phyloP scores from a whole-genome alignment of 2,329 filamentous ascomycete genomes.

The Alternaria alternata region DNA sequence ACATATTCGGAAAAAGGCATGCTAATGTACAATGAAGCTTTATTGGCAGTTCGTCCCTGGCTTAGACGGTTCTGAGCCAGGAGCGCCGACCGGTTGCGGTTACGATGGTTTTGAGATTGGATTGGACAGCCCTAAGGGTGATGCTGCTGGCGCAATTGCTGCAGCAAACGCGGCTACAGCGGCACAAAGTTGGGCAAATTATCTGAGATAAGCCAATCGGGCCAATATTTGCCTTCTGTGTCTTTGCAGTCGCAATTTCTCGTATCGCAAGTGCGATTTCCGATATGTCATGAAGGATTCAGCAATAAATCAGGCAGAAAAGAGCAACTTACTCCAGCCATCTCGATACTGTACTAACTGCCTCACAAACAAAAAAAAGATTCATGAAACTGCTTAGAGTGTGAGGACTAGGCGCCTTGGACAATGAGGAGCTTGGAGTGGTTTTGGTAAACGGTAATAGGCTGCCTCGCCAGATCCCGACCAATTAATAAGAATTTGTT shows the following conservation, averaged over 20 bases:
- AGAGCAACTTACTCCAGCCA: background rate
- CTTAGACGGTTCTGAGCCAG: background rate
- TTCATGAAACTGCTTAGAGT: background rate
- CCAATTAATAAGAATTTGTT: background rate
- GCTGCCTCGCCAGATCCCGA: background rate
- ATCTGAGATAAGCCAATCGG: background rate
- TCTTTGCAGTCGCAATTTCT: background rate
- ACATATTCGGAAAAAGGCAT: too few relatives aligned
- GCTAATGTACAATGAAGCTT: background rate
- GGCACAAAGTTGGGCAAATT: conserved; percentile 5
- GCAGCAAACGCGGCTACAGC: conserved; percentile 1
- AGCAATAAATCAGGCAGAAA: background rate
- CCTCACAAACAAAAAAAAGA: background rate
- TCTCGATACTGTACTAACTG: background rate
- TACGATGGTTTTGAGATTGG: conserved; percentile 7
- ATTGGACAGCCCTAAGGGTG: conserved; percentile 1
- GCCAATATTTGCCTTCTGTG: background rate
- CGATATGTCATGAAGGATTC: background rate
- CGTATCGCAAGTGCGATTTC: background rate
- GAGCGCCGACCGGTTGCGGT: background rate
- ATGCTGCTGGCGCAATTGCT: conserved; percentile 3
- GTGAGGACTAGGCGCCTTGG: too few relatives aligned
- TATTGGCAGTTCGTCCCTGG: conserved; percentile 2
- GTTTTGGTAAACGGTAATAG: background rate
- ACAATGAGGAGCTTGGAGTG: background rate